Base-by-base conservation (phyloP, 306 rosid species). In the Sophora flavescens region DNA sequence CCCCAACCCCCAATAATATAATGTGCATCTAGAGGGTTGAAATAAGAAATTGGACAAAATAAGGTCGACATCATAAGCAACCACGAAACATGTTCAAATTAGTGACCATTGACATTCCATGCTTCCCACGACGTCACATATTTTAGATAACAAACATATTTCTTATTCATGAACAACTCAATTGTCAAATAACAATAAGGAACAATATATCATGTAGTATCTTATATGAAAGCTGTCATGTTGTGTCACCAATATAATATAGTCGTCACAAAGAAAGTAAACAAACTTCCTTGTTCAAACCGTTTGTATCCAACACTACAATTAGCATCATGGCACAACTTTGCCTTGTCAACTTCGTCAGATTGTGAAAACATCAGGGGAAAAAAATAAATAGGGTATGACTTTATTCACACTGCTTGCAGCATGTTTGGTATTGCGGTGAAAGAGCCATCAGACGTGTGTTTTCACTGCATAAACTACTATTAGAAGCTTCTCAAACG, bases 311-410 rank as follows among this genome's bases (percentile, higher is more conserved):
- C 84, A 76, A 71, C 70, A 50, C n/a, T 28, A 67, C 33, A 22
- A 18, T 36, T 59, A 48, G 47, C 66, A 81, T 72, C 63, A 68
- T 3, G 8, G 47, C 51, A 60, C 75, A 66, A 17, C 28, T 63
- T 78, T 81, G 45, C 87, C 70, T 86, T 79, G 89, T 68, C 80
- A 79, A 76, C 76, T 60, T 82, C 88, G 79, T 79, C 92, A 72
- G 76, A 81, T 56, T 32, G 56, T 12, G 33, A 79, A 60, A 63
- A 28, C 14, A 69, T 14, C 16, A 67, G 17, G 30, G 11, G 63
- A 42, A 30, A 67, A 82, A 72, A 5, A 50, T 1, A 22, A 0
- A 22, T 22, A 22, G 58, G 36, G 16, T 44, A 28, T 81, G 83
- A 75, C 63, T 69, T 39, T 50, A 13, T 63, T 76, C 73, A 69